These are phyloP conservation scores for Macadamia integrifolia DNA, from an alignment of 164 flowering plant genomes.

Conservation along the genomic window DNA sequence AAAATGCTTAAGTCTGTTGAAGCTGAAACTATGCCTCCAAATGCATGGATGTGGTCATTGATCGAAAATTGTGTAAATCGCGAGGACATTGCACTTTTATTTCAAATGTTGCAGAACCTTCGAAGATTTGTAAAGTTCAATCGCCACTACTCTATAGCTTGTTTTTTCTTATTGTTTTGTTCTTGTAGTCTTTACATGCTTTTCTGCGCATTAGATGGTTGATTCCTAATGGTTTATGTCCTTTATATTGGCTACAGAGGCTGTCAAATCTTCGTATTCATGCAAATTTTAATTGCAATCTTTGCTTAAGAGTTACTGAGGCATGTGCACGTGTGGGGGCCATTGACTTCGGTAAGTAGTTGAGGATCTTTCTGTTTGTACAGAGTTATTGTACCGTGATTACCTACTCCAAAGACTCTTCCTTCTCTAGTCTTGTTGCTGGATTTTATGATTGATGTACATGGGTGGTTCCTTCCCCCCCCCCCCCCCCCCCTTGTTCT, in stretches of 20 bases:
- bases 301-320: constrained; percentile 70
- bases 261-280: constrained; percentile 81
- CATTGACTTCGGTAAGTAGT: constrained; percentile 70
- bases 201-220: not conserved
- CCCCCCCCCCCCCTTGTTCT: too few species aligned
- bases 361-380: not conserved
- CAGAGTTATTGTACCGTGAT: not conserved
- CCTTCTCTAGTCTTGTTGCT: not conserved
- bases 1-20: constrained; percentile 60
- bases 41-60: constrained; percentile 77
- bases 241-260: constrained; percentile 52
- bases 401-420: not conserved
- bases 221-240: constrained; percentile 2
- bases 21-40: constrained; percentile 65
- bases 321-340: constrained; percentile 89
- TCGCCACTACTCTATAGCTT: not conserved
- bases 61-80: constrained; percentile 52
- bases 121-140: constrained; percentile 69
- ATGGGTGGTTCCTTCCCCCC: not conserved
- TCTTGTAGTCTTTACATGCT: not conserved
- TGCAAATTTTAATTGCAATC: constrained; percentile 60
- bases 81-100: constrained; percentile 73
- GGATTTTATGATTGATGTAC: too few species aligned
- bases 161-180: not conserved
- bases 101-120: constrained; percentile 55